Conservation (phyloP, 306 rosid species). For the Cicer judaicum region DNA sequence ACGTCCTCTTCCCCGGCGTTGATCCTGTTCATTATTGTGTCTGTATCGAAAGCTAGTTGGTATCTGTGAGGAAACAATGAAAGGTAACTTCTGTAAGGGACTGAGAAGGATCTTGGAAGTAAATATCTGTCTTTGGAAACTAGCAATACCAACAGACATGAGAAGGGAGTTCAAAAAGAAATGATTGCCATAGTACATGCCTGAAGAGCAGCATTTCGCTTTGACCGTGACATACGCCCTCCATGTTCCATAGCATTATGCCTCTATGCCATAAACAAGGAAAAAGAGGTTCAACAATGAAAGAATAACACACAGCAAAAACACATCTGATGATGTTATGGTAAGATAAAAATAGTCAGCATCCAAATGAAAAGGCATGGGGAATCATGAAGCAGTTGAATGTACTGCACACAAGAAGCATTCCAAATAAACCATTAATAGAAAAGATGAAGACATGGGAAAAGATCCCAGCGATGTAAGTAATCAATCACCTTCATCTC, state of each 20-base stretch:
- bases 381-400: constrained; percentile 23
- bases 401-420: constrained; percentile 13
- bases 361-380: constrained; percentile 25
- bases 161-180: constrained; percentile 23
- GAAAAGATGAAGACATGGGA: neutral
- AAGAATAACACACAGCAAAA: constrained; percentile 19
- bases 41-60: constrained; percentile 86
- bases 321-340: constrained; percentile 10
- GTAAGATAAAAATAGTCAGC: constrained; percentile 31
- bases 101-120: constrained; percentile 1
- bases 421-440: constrained; percentile 18
- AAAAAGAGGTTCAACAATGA: constrained; percentile 42
- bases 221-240: constrained; percentile 91
- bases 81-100: constrained; percentile 24
- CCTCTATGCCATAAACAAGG: constrained; percentile 61
- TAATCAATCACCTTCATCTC: constrained; percentile 87
- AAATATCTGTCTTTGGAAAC: constrained; percentile 30
- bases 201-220: constrained; percentile 98
- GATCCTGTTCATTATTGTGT: constrained; percentile 70
- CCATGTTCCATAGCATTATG: constrained; percentile 92
- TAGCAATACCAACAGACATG: neutral
- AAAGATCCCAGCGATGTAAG: constrained; percentile 36
- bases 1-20: constrained; percentile 73
- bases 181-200: constrained; percentile 45
- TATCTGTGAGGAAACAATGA: constrained; percentile 57